Base-by-base conservation (phyloP, 23 red algal species). In the Rhodosorus marinus region DNA sequence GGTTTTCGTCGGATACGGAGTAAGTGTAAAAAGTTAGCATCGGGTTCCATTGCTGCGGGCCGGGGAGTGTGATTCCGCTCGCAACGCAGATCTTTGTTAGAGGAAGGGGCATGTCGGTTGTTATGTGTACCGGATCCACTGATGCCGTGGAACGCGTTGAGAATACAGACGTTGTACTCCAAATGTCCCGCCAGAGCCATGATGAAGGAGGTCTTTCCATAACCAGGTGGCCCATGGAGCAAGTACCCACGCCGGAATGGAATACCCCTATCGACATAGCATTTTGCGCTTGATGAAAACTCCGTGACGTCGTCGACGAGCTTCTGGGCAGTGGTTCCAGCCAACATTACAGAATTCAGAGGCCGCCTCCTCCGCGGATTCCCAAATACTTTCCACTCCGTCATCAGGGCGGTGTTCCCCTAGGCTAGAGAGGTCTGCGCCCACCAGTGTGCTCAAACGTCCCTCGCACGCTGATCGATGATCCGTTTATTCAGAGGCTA, bases 21-120 rank as follows among this genome's bases (percentile, higher is more conserved):
- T 59, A 57, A 22, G 47, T 50, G 52, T 72, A 77, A 2, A 90
- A 54, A 11, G 72, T 52, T 26, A 90, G 47, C 31, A 90, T 47
- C 5, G 82, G 82, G 51, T 90, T 90, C 82, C 82, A 90, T 0
- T 55, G 69, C 24, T 64, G 41, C 24, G 64, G 62, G 40, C 74
- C 82, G 30, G 74, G 65, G 54, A 69, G 46, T 25, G 54, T 55
- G 34, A 90, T 57, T 6, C 43, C 62, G 26, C 82, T 73, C 33
- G 67, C 67, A 26, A 90, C 63, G 4, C 78, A 48, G 23, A 79
- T 75, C 35, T 90, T 90, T 25, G 60, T 35, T 24, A 90, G 35
- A 30, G 59, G 64, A 8, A 82, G 24, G 17, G 76, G 76, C 8
- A 60, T 55, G 58, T 29, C 33, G 27, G 60, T 55, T 8, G 76